Base-by-base conservation (phyloP, 2,329 filamentous ascomycete genomes). In the Talaromyces sp. region DNA sequence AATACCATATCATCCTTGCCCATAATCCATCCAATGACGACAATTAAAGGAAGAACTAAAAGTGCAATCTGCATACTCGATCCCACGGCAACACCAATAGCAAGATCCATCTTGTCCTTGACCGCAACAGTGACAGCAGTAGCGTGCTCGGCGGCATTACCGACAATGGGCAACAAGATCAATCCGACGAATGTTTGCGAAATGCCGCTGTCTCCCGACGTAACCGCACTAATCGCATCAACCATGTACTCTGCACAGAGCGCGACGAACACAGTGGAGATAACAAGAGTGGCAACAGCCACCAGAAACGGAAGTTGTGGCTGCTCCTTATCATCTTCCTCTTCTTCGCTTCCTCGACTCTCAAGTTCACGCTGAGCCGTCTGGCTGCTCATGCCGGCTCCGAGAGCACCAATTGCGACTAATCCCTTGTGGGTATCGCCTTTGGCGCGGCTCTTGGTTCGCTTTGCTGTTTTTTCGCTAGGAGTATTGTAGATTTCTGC, bases 211-310 rank as follows among this genome's bases (percentile, higher is more conserved):
- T 76, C 59, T 19, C 45, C 76, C 2, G 72, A 70, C 1, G 85
- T 85, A 60, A 89, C 77, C 10, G 79, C 82, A 64, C 85, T 79
- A 70, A 89, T 88, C 43, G 84, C 84, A 67, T 81, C 80, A 60
- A 88, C 86, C 84, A 89, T 86, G 73, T 84, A 88, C 71, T 89
- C 87, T 10, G 86, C 88, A 71, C 91, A 95, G 47, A 95, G 83
- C 1, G 91, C 92, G 56, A 96, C 92, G 61, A 94, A 81, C 49
- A 89, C 89, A 3, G 92, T 96, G 0, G 90, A 88, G n/a, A 86
- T 80, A 6, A 83, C 82, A 3, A 97, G 86, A 0, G 91, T 91
- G 51, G 86, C 80, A 3, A 96, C 71, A 1, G 93, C 92, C 15
- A 93, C 91, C 47, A 82, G 75, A 62, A 94, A 83, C 62, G 89